These are phyloP conservation scores for Penicillium simplicissimum DNA, from an alignment of 495 filamentous ascomycete species.

Conservation along the genomic window DNA sequence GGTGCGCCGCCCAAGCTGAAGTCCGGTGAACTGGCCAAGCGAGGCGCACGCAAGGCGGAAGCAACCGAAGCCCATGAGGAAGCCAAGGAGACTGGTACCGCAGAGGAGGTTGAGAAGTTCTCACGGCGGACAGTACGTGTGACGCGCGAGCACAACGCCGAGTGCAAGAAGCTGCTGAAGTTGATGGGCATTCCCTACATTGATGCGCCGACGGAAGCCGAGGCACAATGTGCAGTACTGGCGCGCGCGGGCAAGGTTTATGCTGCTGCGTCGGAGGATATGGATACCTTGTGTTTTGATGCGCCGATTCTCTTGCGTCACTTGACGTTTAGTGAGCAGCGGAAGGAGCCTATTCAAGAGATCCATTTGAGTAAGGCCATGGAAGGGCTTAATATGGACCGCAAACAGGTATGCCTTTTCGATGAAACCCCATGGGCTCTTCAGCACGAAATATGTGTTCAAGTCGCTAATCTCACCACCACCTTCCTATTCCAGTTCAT, in stretches of 20 bases:
- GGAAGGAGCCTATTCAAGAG: constrained; percentile 96
- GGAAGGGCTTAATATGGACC: constrained; percentile 82
- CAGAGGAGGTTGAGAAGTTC: constrained; percentile 97
- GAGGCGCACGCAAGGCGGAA: constrained; percentile 86
- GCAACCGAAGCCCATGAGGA: constrained; percentile 87
- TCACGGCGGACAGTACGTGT: constrained; percentile 90
- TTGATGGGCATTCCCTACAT: constrained; percentile 97
- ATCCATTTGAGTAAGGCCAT: constrained; percentile 83
- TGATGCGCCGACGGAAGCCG: constrained; percentile 92
- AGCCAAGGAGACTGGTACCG: constrained; percentile 95
- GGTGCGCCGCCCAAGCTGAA: constrained; percentile 96
- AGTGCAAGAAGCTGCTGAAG: constrained; percentile 86
- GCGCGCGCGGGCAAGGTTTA: constrained; percentile 94
- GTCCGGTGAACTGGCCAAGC: constrained; percentile 91
- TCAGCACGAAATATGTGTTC: background rate
- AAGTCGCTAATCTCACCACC: background rate
- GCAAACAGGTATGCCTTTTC: constrained; percentile 61
- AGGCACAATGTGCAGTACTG: constrained; percentile 92
- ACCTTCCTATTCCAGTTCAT: constrained; percentile 65
- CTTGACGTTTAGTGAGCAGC: constrained; percentile 93
- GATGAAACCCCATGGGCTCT: background rate
- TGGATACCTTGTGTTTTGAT: constrained; percentile 98
- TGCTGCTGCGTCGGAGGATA: constrained; percentile 94
- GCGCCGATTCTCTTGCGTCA: constrained; percentile 88
- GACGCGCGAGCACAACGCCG: constrained; percentile 92